These are phyloP conservation scores for Rasamsonia emersonii DNA, from an alignment of 2,329 filamentous ascomycete species.

Conservation along the genomic window DNA sequence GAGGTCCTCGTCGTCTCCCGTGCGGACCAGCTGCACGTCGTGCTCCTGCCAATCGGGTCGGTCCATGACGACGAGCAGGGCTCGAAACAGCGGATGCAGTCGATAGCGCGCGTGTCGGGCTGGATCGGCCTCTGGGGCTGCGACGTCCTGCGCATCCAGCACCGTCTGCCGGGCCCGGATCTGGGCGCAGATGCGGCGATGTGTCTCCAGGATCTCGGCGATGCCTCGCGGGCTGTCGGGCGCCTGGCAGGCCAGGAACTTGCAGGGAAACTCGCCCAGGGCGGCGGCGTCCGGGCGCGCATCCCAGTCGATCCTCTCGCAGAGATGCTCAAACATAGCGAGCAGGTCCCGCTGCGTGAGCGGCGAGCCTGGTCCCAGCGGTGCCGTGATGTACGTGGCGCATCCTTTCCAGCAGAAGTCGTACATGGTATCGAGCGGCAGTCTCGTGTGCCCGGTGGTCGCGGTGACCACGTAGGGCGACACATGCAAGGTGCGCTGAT, in stretches of 20 bases:
- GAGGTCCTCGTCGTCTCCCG: conserved; percentile 1
- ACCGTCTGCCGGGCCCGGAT: background rate
- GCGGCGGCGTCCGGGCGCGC: background rate
- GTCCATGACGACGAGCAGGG: conserved; percentile 1
- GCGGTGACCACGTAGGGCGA: background rate
- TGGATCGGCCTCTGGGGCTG: background rate
- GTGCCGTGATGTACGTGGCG: conserved; percentile 2
- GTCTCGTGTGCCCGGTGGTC: background rate
- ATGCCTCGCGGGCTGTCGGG: background rate
- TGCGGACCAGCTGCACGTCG: conserved; percentile 1
- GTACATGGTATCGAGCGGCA: background rate
- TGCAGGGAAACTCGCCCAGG: conserved; percentile 3
- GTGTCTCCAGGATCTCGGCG: background rate
- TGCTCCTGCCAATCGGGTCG: background rate
- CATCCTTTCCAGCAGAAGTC: conserved; percentile 1
- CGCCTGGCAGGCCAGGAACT: conserved; percentile 1
- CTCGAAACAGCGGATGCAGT: conserved; percentile 3
- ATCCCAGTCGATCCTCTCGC: background rate
- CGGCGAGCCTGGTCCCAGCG: background rate
- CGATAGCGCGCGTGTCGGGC: background rate
- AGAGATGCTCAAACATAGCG: conserved; percentile 1
- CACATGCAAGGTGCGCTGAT: background rate
- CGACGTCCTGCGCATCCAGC: background rate
- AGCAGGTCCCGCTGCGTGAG: background rate
- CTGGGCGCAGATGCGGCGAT: conserved; percentile 2